Base-by-base conservation (phyloP, 176 grass and related monocot species). In the Miscanthus lutarioriparius region DNA sequence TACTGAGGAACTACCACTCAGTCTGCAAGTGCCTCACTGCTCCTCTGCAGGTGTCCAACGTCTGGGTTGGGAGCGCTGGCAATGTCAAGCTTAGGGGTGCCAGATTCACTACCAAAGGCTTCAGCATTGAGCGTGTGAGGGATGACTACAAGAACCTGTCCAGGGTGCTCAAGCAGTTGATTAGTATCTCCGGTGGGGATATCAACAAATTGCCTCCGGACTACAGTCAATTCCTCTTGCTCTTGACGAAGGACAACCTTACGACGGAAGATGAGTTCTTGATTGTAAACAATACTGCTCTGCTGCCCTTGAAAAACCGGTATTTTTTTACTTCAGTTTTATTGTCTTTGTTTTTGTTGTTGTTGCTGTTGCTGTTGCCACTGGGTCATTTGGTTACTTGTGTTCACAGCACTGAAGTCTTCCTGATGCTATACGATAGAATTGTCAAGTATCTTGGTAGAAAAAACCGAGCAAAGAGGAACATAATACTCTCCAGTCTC, bases 231-330 rank as follows among this genome's bases (percentile, higher is more conserved):
- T 74, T 74, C 26, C 71, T 74, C 8, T 1, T 0, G 43, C 71
- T 74, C 14, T 32, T 74, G 71, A 43, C 3, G 17, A 11, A 32
- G 3, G 44, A 49, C 44, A 32, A 28, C 26, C 43, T 74, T 32
- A 10, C 71, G 20, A 32, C 2, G 8, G 5, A 16, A 4, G 43
- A 74, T 49, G 71, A 74, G 2, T 74, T 74, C 71, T 49, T 74
- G 26, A 49, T 74, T 32, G 71, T 49, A 14, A 54, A 75, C 72
- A 11, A 36, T 54, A 15, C 72, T 22, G 47, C 72, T 9, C 47
- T 75, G 72, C 45, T 75, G 45, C 72, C 72, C 47, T 12, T 75
- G 72, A 75, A 51, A 35, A 75, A 75, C 72, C 72, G 47, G 72
- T 75, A 75, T 8, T 17, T n/a, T 59, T 22, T 20, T 8, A 35